Conservation (phyloP, 352 stramenopile genomes). For the Pythium pectinolyticum region DNA sequence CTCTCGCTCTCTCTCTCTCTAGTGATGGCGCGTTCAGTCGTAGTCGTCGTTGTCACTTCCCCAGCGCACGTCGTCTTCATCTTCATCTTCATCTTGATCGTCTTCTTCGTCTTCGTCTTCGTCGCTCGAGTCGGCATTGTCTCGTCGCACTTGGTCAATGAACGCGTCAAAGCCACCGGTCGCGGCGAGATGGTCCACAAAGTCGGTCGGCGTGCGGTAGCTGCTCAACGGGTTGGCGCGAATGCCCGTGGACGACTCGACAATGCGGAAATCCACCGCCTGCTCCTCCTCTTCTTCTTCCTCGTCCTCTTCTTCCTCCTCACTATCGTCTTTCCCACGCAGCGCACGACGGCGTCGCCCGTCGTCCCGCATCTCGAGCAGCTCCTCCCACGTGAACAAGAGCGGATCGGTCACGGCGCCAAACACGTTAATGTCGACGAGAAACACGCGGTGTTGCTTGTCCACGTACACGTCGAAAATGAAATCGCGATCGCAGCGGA, state of each 20-base stretch:
- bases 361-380: conserved; percentile 39
- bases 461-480: conserved; percentile 95
- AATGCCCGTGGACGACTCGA: conserved; percentile 66
- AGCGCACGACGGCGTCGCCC: conserved; percentile 19
- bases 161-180: conserved; percentile 79
- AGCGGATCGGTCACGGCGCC: conserved; percentile 89
- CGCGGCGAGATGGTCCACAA: conserved; percentile 75
- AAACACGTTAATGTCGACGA: conserved; percentile 96
- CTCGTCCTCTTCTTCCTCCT: conserved; percentile 4
- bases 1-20: not conserved
- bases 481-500: conserved; percentile 81
- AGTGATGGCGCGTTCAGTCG: conserved; percentile 11
- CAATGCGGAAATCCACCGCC: conserved; percentile 75
- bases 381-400: conserved; percentile 93
- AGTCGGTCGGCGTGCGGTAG: conserved; percentile 84
- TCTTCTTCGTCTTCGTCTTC: conserved; percentile 27
- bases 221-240: conserved; percentile 64
- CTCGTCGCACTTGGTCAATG: conserved; percentile 78
- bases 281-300: conserved; percentile 46
- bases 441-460: conserved; percentile 88
- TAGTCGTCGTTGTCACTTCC: conserved; percentile 38
- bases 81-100: conserved; percentile 23
- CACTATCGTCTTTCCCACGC: conserved; percentile 7
- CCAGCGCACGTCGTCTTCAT: conserved; percentile 32
- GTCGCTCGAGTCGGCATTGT: conserved; percentile 46